phyloP scores from a whole-genome alignment of 495 filamentous ascomycete genomes.

The Penicillium longicatenatum region DNA sequence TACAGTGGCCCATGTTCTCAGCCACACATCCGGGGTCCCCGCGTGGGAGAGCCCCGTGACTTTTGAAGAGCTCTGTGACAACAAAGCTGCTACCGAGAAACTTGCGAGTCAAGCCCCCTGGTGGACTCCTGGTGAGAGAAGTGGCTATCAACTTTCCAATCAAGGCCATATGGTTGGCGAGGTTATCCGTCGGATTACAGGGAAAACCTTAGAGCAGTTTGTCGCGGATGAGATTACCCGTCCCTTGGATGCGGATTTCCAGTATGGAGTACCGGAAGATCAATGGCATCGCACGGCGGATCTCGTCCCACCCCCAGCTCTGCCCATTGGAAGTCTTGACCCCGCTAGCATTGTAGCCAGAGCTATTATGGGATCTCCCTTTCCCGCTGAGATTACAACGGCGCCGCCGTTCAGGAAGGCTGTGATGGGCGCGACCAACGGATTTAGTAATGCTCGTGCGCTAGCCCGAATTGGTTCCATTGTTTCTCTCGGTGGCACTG shows the following conservation, averaged over 20 bases:
- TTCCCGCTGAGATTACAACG: constrained; percentile 1
- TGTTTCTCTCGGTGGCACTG: constrained; percentile 31
- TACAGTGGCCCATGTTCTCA: constrained; percentile 43
- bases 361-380: constrained; percentile 15
- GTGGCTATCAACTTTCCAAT: constrained; percentile 41
- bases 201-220: constrained; percentile 41
- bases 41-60: constrained; percentile 37
- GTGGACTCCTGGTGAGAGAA: constrained; percentile 44
- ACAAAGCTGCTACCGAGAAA: constrained; percentile 25
- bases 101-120: constrained; percentile 44
- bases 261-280: constrained; percentile 34
- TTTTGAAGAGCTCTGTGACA: constrained; percentile 32
- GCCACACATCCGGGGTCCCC: constrained; percentile 39
- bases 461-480: constrained; percentile 34
- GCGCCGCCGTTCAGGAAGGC: constrained; percentile 24
- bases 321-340: constrained; percentile 3
- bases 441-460: constrained; percentile 38
- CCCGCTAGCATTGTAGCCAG: constrained; percentile 17
- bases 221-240: constrained; percentile 41
- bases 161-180: constrained; percentile 46
- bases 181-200: constrained; percentile 38
- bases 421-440: constrained; percentile 32
- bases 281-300: constrained; percentile 35
- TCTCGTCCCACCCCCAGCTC: constrained; percentile 19
- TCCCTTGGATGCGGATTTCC: constrained; percentile 44